A percentile compares a stretch with the other conserved stretches of the same genome.
These are phyloP conservation scores for Ceratocystis ficicola DNA, from an alignment of 2,329 filamentous ascomycete species.

Conservation along the genomic window DNA sequence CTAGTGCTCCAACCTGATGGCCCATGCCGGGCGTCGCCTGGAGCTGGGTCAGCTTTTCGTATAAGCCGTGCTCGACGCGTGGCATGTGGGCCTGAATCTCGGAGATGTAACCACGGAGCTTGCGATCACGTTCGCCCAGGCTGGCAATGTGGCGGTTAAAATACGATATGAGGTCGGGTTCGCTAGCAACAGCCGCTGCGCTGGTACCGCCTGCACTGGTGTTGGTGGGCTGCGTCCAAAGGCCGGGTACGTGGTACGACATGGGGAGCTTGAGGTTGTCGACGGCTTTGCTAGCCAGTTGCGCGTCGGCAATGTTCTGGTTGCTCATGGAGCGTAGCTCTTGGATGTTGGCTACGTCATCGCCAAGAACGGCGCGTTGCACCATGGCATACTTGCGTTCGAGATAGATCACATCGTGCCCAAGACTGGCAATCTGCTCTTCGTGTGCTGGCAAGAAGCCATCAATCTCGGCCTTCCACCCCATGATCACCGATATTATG, in stretches of 20 bases:
- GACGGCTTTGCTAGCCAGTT: conserved; percentile 59
- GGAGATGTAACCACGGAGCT: conserved; percentile 35
- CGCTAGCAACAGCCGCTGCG: conserved; percentile 31
- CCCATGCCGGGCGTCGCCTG: conserved; percentile 24
- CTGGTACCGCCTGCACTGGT: conserved; percentile 25
- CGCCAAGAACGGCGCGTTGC: conserved; percentile 34
- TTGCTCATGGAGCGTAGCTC: conserved; percentile 48
- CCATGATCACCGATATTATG: conserved; percentile 68
- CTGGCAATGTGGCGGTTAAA: conserved; percentile 36
- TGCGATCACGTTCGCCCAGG: conserved; percentile 34
- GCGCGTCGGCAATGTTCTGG: conserved; percentile 56
- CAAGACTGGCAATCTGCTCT: conserved; percentile 36
- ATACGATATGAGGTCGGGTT: conserved; percentile 36
- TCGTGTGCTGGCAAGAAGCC: conserved; percentile 50
- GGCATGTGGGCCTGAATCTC: conserved; percentile 39
- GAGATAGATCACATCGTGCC: conserved; percentile 39
- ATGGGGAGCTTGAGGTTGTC: conserved; percentile 61
- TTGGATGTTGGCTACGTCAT: conserved; percentile 51
- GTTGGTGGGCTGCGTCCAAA: conserved; percentile 30
- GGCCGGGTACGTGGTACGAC: conserved; percentile 40
- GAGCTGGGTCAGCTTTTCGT: conserved; percentile 28
- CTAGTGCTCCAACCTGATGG: conserved; percentile 20
- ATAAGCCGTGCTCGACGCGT: conserved; percentile 37
- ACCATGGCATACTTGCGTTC: conserved; percentile 38
- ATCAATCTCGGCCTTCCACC: conserved; percentile 63